Percentiles rank a stretch among this genome's conserved stretches.
Evolutionary conservation across 495 filamentous ascomycete species (phyloP).

Genomic region (Hypoxylon trugodes): DNA sequence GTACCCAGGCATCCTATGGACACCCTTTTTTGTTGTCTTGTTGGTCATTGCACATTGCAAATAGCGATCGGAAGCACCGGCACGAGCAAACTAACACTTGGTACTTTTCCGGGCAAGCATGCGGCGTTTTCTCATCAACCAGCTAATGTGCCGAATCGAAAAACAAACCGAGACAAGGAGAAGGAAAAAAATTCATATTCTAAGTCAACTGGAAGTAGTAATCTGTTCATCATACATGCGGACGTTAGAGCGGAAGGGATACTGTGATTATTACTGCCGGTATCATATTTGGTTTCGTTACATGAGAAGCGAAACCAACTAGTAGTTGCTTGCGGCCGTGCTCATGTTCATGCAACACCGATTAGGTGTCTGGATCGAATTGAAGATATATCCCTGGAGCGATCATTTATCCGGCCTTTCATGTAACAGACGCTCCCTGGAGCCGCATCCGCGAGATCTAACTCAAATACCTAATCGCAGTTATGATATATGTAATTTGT

Average conservation of each 20-base stretch:
- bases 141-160: too few species aligned
- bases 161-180: too few species aligned
- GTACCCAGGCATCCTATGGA: neutral
- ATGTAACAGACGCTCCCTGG: conserved; percentile 7
- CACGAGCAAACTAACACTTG: neutral
- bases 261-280: conserved; percentile 5
- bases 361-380: conserved; percentile 12
- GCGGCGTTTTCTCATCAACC: neutral
- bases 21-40: neutral
- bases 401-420: conserved; percentile 22
- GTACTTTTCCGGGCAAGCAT: too few species aligned
- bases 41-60: conserved; percentile 2
- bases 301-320: conserved; percentile 11
- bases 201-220: neutral
- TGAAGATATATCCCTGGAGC: conserved; percentile 27
- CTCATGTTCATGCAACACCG: conserved; percentile 16
- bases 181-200: too few species aligned
- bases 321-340: conserved; percentile 9
- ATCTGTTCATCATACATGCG: neutral
- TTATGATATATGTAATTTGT: neutral
- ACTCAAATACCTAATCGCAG: neutral
- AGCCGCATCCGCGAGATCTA: conserved; percentile 23
- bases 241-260: neutral
- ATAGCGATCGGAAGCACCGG: conserved; percentile 5
- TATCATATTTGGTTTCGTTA: conserved; percentile 18